phyloP scores from a whole-genome alignment of 1,139 yeast genomes.

The Lizanozyma gosingica region DNA sequence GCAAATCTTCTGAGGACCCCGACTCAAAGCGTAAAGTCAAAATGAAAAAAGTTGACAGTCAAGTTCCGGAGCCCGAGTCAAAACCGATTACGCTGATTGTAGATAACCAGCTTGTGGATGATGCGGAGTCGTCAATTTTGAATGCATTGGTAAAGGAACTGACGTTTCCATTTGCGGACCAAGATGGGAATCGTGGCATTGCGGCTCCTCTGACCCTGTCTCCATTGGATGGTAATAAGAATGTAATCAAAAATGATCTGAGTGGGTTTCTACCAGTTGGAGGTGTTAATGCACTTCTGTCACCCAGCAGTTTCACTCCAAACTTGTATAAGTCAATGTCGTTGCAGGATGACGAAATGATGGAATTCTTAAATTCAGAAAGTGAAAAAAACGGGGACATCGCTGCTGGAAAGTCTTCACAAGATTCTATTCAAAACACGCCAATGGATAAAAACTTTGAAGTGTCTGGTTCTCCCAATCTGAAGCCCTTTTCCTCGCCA shows the following conservation, averaged over 20 bases:
- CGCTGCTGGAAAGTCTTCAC: not conserved
- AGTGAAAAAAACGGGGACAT: not conserved
- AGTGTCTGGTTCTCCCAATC: not conserved
- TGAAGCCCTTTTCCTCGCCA: not conserved
- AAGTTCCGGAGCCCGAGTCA: not conserved
- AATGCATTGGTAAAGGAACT: not conserved
- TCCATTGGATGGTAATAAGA: not conserved
- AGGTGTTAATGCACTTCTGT: not conserved
- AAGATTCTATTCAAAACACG: too few species aligned
- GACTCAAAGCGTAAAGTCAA: not conserved
- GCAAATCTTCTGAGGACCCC: not conserved
- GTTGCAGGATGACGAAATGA: not conserved
- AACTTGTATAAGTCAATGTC: not conserved
- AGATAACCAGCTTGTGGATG: too few species aligned
- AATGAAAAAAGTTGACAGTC: not conserved
- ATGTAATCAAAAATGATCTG: not conserved
- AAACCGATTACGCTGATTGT: too few species aligned
- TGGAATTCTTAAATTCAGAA: not conserved
- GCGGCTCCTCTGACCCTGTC: too few species aligned
- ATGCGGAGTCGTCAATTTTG: not conserved
- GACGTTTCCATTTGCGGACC: not conserved
- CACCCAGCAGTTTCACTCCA: not conserved
- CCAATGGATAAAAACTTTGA: not conserved
- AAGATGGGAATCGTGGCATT: not conserved
- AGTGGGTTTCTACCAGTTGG: not conserved